A percentile compares a stretch with the other conserved stretches of the same genome.
phyloP scores from a whole-genome alignment of 2,329 filamentous ascomycete genomes.

The Madurella fahalii region DNA sequence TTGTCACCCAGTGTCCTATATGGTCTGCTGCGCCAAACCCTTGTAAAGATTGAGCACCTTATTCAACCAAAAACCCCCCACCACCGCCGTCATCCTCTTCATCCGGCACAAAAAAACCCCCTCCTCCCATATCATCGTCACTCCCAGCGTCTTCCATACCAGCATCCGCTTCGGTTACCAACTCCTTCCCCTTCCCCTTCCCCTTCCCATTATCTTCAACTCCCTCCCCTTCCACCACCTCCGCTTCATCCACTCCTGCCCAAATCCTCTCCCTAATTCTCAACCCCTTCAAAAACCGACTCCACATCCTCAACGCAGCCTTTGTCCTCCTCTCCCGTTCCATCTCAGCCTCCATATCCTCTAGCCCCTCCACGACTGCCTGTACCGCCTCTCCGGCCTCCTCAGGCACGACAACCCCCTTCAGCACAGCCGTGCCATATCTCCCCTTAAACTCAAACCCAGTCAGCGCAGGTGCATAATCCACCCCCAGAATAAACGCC shows the following conservation, averaged over 20 bases:
- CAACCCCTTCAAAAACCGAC: conserved; percentile 71
- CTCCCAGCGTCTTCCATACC: conserved; percentile 22
- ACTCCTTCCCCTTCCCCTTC: conserved; percentile 26
- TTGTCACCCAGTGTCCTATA: no score
- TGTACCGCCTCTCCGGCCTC: conserved; percentile 69
- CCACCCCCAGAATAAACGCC: conserved; percentile 70
- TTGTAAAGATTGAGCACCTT: not conserved
- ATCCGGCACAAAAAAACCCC: conserved; percentile 29
- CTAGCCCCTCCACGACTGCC: conserved; percentile 64
- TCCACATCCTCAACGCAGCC: conserved; percentile 64
- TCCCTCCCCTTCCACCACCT: conserved; percentile 35
- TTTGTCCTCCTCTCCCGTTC: conserved; percentile 61
- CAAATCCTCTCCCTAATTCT: conserved; percentile 72
- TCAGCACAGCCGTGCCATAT: conserved; percentile 77
- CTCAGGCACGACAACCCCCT: conserved; percentile 70
- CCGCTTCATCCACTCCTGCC: conserved; percentile 48
- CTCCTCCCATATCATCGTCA: conserved; percentile 29
- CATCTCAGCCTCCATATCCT: conserved; percentile 59
- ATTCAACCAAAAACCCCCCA: conserved; percentile 25
- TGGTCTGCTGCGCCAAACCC: not conserved
- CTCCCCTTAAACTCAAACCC: conserved; percentile 86
- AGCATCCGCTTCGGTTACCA: conserved; percentile 16
- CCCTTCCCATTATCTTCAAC: conserved; percentile 25
- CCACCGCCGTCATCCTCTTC: conserved; percentile 14
- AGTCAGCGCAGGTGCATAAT: conserved; percentile 85